Base-by-base conservation (phyloP, 305 asterid species). In the Stenogyne calaminthoides region DNA sequence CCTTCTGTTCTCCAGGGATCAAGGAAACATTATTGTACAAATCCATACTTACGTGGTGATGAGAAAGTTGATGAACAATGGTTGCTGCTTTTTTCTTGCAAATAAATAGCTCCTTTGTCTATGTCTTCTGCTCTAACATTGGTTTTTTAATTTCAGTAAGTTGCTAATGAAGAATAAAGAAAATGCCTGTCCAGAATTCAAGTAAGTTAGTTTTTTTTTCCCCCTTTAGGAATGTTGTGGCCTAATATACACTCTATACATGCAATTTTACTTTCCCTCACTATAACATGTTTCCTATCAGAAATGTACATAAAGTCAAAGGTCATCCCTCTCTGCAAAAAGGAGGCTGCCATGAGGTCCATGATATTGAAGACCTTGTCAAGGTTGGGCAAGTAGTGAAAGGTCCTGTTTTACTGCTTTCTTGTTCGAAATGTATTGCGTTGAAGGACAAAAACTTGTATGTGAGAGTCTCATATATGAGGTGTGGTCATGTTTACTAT, bases 361-460 rank as follows among this genome's bases (percentile, higher is more conserved):
- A 94, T 76, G 99, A 92, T 81, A 94, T 94, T 72, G 99, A 94
- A 87, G 99, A 94, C 81, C 98, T 94, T 76, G 96, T 94, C 70
- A 94, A 88, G 81, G 75, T 92, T 85, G 99, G 99, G 70, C 90
- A 86, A 88, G 83, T 76, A 65, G 99, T 88, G 36, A 87, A 89
- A 88, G 99, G 98, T 94, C 72, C 66, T 69, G 46, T 52, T 49
- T 71, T 66, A 42, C 65, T 62, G 52, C 39, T 57, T 62, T 64
- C 60, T 18, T 52, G 34, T 66, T 62, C 1, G 51, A 71, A 3
- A n/a, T 32, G 71, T 54, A 59, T 51, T 78, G 67, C 20, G 7
- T 32, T 32, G 36, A 32, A 32, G 36, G 36, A 32, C 36, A 27
- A 27, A 27, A 27, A 4, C 36, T 32, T 4, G 7, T 32, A 32